Percentiles rank a stretch among this genome's conserved stretches.
These are phyloP conservation scores for Carex pumila DNA, from an alignment of 176 grass and related monocot species.

Conservation along the genomic window DNA sequence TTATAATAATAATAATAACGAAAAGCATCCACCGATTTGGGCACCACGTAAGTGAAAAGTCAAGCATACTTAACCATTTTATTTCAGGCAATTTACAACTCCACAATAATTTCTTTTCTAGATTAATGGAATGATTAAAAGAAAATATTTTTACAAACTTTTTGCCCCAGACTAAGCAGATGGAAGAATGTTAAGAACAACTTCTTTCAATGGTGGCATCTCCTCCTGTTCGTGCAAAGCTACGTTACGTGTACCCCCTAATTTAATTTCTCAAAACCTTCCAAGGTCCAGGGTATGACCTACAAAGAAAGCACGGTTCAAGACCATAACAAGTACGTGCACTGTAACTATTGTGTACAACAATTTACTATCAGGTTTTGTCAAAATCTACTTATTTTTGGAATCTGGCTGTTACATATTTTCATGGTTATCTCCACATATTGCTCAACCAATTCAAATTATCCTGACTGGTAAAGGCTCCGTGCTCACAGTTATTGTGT, in stretches of 20 bases:
- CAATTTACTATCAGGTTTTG: not conserved
- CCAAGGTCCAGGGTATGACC: slow-evolving; percentile 92
- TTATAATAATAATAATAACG: not conserved
- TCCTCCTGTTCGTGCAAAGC: slow-evolving; percentile 75
- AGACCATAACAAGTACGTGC: not conserved
- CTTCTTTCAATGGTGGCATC: slow-evolving; percentile 90
- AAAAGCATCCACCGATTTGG: not conserved
- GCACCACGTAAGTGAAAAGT: no score
- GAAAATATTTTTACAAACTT: not conserved
- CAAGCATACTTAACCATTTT: no score
- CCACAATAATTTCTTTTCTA: not conserved
- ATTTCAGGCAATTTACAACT: not conserved
- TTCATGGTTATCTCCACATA: not conserved
- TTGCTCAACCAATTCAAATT: not conserved
- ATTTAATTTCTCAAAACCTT: slow-evolving; percentile 70
- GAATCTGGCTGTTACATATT: not conserved
- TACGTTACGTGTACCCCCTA: slow-evolving; percentile 41
- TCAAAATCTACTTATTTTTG: not conserved
- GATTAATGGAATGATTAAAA: not conserved
- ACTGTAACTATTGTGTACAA: not conserved
- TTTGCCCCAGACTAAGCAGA: slow-evolving; percentile 32
- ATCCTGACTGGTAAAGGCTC: not conserved
- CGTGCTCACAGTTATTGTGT: not conserved
- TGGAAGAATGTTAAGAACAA: slow-evolving; percentile 84
- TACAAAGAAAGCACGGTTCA: slow-evolving; percentile 10